Base-by-base conservation (phyloP, 495 filamentous ascomycete genomes). In the Penicillium pulvis region DNA sequence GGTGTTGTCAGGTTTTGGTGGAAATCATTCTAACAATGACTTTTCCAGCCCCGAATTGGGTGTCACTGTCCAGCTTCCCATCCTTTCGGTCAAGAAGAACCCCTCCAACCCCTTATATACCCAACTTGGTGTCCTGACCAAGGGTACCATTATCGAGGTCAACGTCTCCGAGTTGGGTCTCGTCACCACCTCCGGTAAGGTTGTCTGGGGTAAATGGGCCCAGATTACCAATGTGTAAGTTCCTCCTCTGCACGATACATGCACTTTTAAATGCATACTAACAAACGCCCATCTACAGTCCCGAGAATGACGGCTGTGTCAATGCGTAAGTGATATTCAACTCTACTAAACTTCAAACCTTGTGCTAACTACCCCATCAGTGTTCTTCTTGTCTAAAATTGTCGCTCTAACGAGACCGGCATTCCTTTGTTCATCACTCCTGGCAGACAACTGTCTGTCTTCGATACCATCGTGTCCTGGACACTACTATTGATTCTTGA, bases 21-120 rank as follows among this genome's bases (percentile, higher is more conserved):
- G 33, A 14, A 23, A 48, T 30, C 16, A 39, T 49, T 47, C 63
- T 73, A 61, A 74, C 36, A 28, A 44, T 33, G 16, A 11, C 48
- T 23, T 44, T 36, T 60, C 19, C 49, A 77, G 74, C 71, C 90
- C 90, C 12, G 90, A 94, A 70, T 74, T 97, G 12, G 87, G 83
- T 49, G 92, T 96, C 16, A 96, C 92, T 3, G 90, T 98, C 9
- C 93, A 98, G 65, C 76, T 98, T 19, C 94, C 93, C 16, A 97
- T 98, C 56, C 83, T 98, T 52, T 83, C 82, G 44, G 94, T 99
- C 63, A 98, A 98, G 83, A 98, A 99, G 87, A 98, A 97, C 78
- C 94, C 94, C 11, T 90, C 94, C 77, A 93, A 90, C 70, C 92
- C 91, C 2, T 85, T 97, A 72, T 98, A 91, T 72, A 98, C 95